phyloP scores from a whole-genome alignment of 768 basidiomycete species.

The Pleurotus pulmonarius region DNA sequence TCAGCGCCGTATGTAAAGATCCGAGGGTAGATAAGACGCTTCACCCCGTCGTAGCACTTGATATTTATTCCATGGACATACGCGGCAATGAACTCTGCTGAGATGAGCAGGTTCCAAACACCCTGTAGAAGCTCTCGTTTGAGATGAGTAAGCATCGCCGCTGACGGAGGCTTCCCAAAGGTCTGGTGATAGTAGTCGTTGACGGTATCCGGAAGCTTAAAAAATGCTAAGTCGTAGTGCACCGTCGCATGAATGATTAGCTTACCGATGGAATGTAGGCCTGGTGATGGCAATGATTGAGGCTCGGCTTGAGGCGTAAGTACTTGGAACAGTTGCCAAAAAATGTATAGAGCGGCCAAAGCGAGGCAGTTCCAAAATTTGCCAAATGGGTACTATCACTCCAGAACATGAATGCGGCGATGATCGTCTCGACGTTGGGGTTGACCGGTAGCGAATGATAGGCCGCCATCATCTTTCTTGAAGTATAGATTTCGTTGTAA shows the following conservation, averaged over 20 bases:
- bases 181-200: not conserved
- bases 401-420: slow-evolving; percentile 24
- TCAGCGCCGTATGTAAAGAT: not conserved
- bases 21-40: not conserved
- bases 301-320: slow-evolving; percentile 20
- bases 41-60: slow-evolving; percentile 8
- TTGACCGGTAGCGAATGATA: not conserved
- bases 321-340: slow-evolving; percentile 39
- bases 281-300: slow-evolving; percentile 31
- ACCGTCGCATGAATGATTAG: not conserved
- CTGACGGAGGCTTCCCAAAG: not conserved
- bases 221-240: not conserved
- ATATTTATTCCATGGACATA: slow-evolving; percentile 7
- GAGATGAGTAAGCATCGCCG: slow-evolving; percentile 5
- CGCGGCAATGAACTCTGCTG: slow-evolving; percentile 7
- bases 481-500: slow-evolving; percentile 5
- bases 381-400: slow-evolving; percentile 29
- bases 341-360: slow-evolving; percentile 29
- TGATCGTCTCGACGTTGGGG: slow-evolving; percentile 12
- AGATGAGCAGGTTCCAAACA: slow-evolving; percentile 3
- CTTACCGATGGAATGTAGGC: slow-evolving; percentile 39
- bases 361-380: slow-evolving; percentile 25
- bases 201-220: slow-evolving; percentile 7
- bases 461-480: not conserved
- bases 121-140: slow-evolving; percentile 9